phyloP scores from a whole-genome alignment of 1,284 basidiomycete species.

The Microbotryum intermedium region DNA sequence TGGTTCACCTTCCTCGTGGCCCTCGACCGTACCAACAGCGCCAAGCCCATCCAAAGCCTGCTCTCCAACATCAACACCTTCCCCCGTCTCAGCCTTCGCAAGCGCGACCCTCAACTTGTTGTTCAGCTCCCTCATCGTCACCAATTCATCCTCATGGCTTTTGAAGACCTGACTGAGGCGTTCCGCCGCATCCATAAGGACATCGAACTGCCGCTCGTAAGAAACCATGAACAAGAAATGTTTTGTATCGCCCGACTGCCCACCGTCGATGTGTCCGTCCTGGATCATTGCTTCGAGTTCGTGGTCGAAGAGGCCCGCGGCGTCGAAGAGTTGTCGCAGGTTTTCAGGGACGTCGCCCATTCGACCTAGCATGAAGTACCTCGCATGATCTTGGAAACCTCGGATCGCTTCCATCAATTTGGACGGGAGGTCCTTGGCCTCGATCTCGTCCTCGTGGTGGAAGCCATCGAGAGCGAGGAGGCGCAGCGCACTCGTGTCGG shows the following conservation, averaged over 20 bases:
- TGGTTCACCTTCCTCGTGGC: neutral
- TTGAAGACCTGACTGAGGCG: constrained; percentile 8
- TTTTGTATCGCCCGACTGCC: constrained; percentile 5
- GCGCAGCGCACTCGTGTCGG: neutral
- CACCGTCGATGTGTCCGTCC: constrained; percentile 1
- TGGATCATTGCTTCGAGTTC: constrained; percentile 1
- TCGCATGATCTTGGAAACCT: constrained; percentile 21
- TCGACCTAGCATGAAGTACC: constrained; percentile 23
- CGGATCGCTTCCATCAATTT: constrained; percentile 12
- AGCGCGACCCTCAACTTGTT: neutral
- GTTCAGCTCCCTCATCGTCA: neutral
- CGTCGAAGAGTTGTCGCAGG: constrained; percentile 9
- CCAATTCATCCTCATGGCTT: constrained; percentile 2
- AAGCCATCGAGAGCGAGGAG: constrained; percentile 9
- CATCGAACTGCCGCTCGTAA: constrained; percentile 20
- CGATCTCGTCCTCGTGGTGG: neutral
- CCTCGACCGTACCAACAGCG: neutral
- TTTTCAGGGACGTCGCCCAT: constrained; percentile 11
- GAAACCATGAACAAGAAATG: constrained; percentile 22
- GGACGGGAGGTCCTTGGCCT: constrained; percentile 5
- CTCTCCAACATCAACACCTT: neutral
- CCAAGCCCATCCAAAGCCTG: neutral
- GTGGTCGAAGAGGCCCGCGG: neutral
- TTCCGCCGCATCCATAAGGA: constrained; percentile 15
- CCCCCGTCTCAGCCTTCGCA: neutral